Conservation (phyloP, 1,284 basidiomycete species). For the Ustilago esculenta region DNA sequence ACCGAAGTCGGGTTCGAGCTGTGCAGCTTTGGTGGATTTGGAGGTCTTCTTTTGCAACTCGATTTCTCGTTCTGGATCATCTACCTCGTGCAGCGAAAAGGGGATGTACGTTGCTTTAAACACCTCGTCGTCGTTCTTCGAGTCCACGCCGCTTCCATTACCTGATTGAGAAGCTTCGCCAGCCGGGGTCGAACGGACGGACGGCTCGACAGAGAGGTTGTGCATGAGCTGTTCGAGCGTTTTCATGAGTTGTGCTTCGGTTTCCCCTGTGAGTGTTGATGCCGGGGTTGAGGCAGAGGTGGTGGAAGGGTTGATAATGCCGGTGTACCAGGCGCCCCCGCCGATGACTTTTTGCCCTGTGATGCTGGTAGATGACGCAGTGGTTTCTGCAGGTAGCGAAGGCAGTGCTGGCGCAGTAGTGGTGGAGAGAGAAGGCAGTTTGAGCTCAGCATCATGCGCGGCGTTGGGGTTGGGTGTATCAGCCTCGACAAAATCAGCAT, state of each 20-base stretch:
- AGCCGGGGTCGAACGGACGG: too few relatives aligned
- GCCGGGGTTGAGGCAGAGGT: neutral
- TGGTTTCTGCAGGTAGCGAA: neutral
- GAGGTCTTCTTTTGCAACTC: constrained; percentile 21
- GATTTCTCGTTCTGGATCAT: constrained; percentile 63
- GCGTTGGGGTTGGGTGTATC: constrained; percentile 28
- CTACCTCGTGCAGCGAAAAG: constrained; percentile 62
- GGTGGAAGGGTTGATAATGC: constrained; percentile 4
- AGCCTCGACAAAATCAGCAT: constrained; percentile 25
- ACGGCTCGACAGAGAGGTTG: constrained; percentile 14
- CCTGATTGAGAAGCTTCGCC: too few relatives aligned
- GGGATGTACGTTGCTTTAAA: constrained; percentile 63
- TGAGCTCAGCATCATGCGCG: constrained; percentile 16
- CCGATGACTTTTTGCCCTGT: constrained; percentile 28
- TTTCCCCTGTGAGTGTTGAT: constrained; percentile 34
- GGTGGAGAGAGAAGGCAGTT: neutral
- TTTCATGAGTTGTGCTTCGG: constrained; percentile 46
- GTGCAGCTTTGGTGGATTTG: neutral
- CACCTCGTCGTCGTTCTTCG: constrained; percentile 52
- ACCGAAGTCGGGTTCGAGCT: neutral
- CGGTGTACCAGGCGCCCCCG: constrained; percentile 37
- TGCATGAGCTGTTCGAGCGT: constrained; percentile 47
- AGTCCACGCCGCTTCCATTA: too few relatives aligned
- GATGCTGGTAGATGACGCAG: too few relatives aligned
- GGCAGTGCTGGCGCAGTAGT: too few relatives aligned